These are phyloP conservation scores for Carnegiea gigantea DNA, from an alignment of 179 eudicot genomes.

Conservation along the genomic window DNA sequence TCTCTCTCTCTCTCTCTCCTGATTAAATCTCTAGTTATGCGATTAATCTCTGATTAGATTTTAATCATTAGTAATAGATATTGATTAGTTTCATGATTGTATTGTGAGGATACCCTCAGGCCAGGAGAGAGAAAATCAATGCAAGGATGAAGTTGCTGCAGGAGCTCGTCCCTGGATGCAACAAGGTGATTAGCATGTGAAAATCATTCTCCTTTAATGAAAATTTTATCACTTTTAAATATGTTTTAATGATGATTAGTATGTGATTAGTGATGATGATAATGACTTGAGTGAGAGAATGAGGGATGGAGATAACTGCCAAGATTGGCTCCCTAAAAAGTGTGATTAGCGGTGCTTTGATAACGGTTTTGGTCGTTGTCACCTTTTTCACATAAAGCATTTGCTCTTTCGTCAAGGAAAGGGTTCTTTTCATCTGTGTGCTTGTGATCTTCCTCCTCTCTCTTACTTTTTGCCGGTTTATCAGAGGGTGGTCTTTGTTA, in stretches of 20 bases:
- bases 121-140: slow-evolving; percentile 96
- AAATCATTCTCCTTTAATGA: not conserved
- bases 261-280: slow-evolving; percentile 20
- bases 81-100: not conserved
- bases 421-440: slow-evolving; percentile 18
- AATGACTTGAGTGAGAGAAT: slow-evolving; percentile 22
- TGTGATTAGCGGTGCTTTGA: slow-evolving; percentile 18
- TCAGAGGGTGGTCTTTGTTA: no score
- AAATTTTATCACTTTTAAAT: not conserved
- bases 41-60: not conserved
- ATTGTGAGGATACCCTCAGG: slow-evolving; percentile 38
- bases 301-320: slow-evolving; percentile 3
- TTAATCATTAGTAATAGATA: not conserved
- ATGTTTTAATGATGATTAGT: slow-evolving; percentile 1
- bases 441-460: slow-evolving; percentile 22
- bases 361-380: slow-evolving; percentile 43
- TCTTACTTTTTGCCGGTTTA: slow-evolving; percentile 21
- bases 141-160: slow-evolving; percentile 96
- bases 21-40: not conserved
- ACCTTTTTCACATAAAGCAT: slow-evolving; percentile 42
- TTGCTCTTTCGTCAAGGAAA: slow-evolving; percentile 47
- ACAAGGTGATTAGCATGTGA: slow-evolving; percentile 52
- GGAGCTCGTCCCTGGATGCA: slow-evolving; percentile 97
- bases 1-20: slow-evolving; percentile 5
- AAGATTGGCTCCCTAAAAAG: slow-evolving; percentile 19